Evolutionary conservation across 768 basidiomycete genomes (phyloP).

Genomic region (Lactarius psammicola): DNA sequence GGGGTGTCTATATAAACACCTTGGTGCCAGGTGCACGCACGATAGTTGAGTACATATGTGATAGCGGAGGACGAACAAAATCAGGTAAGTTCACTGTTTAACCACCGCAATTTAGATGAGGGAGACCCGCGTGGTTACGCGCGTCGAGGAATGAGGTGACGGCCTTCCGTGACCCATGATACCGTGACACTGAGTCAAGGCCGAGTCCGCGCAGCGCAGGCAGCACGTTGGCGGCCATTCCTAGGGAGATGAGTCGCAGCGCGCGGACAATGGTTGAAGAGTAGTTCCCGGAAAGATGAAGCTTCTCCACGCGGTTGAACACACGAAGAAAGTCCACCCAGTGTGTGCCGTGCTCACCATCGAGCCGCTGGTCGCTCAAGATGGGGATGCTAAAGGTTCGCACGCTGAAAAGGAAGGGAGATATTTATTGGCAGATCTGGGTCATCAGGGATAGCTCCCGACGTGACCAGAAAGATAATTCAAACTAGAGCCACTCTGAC

Average conservation of each 20-base stretch:
- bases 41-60: not conserved
- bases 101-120: not conserved
- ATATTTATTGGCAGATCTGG: conserved; percentile 1
- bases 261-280: not conserved
- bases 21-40: not conserved
- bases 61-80: no score
- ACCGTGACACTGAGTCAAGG: not conserved
- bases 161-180: not conserved
- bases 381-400: not conserved
- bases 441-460: not conserved
- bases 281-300: not conserved
- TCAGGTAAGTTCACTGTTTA: not conserved
- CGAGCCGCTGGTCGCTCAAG: no score
- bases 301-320: conserved; percentile 5
- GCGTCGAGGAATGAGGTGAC: not conserved
- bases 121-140: not conserved
- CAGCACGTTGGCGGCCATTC: not conserved
- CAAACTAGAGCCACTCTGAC: not conserved
- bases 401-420: not conserved
- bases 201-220: conserved; percentile 10
- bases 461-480: not conserved
- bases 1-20: not conserved
- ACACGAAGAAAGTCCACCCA: not conserved
- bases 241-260: not conserved
- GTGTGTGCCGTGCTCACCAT: no score